Base-by-base conservation (phyloP, 2,329 filamentous ascomycete species). In the Penicillium sp. region DNA sequence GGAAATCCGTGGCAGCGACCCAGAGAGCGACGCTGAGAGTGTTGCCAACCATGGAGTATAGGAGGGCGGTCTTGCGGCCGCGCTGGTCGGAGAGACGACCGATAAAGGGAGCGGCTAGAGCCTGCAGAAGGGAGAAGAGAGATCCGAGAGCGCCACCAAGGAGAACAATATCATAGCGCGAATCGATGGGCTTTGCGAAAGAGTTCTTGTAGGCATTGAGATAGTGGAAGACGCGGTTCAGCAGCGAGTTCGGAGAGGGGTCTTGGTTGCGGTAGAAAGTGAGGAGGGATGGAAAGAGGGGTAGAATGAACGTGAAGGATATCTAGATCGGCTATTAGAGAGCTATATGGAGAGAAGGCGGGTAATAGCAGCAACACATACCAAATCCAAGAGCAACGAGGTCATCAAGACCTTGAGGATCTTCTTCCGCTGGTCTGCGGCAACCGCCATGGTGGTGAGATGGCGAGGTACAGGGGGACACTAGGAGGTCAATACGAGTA, bases 251-350 rank as follows among this genome's bases (percentile, higher is more conserved):
- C 3, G 78, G 73, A 31, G 73, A 65, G 56, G 72, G 69, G 48
- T 96, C 90, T 70, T 83, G 82, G 65, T 88, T 84, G 71, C 88
- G 87, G 75, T 97, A 98, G 79, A 96, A 97, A 62, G 94, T 86
- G 70, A 97, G 85, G 39, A 98, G 84, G 51, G 89, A 90, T 6
- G 90, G 93, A 67, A 97, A 98, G 33, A 98, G 81, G 0, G 93
- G 93, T 8, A 98, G 84, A 66, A 97, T 97, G 67, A 98, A 96
- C 28, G 93, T 98, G 69, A 98, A 98, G 49, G 91, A 96, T 63
- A 97, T 88, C 91, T 96, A 59, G 21, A 12, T 31, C 12, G 12
- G n/a, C 40, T 17, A n/a, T 49, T 40, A 28, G 33, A 38, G 39
- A 29, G 33, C n/a, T 35, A 31, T 32, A 12, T 51, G 5, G 38